Percentiles rank a stretch among this genome's conserved stretches.
These are phyloP conservation scores for Sporisorium iseilematis-ciliati DNA, from an alignment of 1,284 basidiomycete genomes.

Conservation along the genomic window DNA sequence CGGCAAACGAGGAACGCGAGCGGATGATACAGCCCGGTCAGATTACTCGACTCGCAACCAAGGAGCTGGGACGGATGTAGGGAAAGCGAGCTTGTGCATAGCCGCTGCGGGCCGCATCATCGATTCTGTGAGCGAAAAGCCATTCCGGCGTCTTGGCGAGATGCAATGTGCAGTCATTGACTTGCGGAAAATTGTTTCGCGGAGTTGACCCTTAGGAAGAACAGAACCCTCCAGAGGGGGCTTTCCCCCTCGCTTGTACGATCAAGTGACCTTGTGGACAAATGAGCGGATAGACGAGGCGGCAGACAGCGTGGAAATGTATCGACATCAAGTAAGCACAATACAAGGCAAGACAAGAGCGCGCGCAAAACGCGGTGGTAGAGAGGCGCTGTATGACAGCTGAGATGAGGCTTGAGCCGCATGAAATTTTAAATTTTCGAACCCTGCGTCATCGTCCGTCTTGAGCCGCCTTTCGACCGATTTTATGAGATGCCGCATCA, in stretches of 20 bases:
- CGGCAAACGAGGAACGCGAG: neutral
- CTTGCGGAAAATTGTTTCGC: neutral
- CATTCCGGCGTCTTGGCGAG: no score
- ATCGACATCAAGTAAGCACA: constrained; percentile 7
- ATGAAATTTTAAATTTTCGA: constrained; percentile 12
- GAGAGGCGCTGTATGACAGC: constrained; percentile 19
- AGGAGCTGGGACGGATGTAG: neutral
- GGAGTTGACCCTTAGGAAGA: no score
- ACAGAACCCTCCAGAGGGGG: no score
- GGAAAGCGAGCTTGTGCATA: constrained; percentile 9
- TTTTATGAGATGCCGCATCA: neutral
- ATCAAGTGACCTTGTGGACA: no score
- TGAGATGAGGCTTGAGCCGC: neutral
- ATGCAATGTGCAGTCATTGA: no score
- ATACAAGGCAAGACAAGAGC: no score
- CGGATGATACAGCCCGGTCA: neutral
- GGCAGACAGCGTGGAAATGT: neutral
- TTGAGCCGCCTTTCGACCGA: neutral
- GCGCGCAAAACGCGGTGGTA: no score
- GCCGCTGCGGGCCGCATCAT: constrained; percentile 20
- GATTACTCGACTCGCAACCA: neutral
- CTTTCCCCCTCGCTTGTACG: no score
- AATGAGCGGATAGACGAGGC: neutral
- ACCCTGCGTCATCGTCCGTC: constrained; percentile 23
- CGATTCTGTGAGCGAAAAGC: neutral